These are phyloP conservation scores for Pichia deserticola DNA, from an alignment of 805 yeast genomes.

Conservation along the genomic window DNA sequence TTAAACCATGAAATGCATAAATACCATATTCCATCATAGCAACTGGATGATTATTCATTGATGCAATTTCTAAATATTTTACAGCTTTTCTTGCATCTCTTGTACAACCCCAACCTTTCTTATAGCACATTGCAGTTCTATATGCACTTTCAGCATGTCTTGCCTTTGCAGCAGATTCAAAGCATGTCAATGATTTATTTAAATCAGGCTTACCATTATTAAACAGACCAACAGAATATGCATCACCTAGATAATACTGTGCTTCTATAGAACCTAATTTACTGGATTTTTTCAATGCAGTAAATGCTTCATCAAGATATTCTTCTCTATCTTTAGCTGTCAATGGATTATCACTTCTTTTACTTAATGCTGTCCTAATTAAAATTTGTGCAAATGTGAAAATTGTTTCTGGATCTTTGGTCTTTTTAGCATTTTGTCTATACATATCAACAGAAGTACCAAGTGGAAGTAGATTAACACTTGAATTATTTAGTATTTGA, in stretches of 20 bases:
- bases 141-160: conserved; percentile 89
- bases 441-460: conserved; percentile 78
- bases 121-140: conserved; percentile 84
- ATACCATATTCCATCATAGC: conserved; percentile 92
- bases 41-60: conserved; percentile 89
- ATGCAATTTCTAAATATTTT: conserved; percentile 78
- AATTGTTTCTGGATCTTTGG: conserved; percentile 79
- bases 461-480: conserved; percentile 26
- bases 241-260: conserved; percentile 88
- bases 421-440: conserved; percentile 74
- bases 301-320: conserved; percentile 69
- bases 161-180: conserved; percentile 87
- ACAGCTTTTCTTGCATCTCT: conserved; percentile 82
- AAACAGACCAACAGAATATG: conserved; percentile 75
- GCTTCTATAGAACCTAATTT: conserved; percentile 58
- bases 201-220: conserved; percentile 60
- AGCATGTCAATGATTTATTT: conserved; percentile 65
- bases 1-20: conserved; percentile 72
- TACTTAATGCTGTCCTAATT: conserved; percentile 31
- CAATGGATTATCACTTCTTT: conserved; percentile 10
- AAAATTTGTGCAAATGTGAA: conserved; percentile 84
- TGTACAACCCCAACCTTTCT: conserved; percentile 89
- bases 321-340: conserved; percentile 36
- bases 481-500: neutral
- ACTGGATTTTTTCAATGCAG: conserved; percentile 37